Conservation (phyloP, 2,329 filamentous ascomycete genomes). For the Trichoderma sp. region DNA sequence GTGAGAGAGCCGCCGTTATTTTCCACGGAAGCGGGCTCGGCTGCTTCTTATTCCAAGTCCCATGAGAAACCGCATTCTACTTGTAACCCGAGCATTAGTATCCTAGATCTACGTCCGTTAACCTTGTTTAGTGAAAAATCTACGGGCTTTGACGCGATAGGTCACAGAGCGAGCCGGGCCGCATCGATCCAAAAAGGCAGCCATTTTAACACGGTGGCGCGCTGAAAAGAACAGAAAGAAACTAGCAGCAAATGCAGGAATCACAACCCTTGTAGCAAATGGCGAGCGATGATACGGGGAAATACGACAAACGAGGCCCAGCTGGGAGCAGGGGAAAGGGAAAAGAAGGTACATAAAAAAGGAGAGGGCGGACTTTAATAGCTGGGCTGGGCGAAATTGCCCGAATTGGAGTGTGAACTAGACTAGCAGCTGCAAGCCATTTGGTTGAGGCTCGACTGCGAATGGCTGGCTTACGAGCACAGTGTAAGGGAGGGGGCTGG, state of each 20-base stretch:
- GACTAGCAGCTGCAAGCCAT: neutral
- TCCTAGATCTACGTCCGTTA: neutral
- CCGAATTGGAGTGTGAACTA: neutral
- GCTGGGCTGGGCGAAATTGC: neutral
- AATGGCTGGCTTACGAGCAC: conserved; percentile 18
- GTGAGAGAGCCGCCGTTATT: neutral
- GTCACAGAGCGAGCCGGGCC: neutral
- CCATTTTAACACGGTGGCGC: neutral
- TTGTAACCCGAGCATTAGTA: neutral
- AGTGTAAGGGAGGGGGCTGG: neutral
- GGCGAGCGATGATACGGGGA: conserved; percentile 12
- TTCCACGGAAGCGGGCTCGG: neutral
- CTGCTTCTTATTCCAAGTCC: neutral
- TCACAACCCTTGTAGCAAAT: neutral
- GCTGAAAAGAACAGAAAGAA: neutral
- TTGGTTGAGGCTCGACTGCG: neutral
- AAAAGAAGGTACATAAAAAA: neutral
- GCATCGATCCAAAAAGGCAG: neutral
- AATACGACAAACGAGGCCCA: neutral
- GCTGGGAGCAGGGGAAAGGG: neutral
- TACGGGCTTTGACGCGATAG: neutral
- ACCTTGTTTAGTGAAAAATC: neutral
- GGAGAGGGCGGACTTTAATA: neutral
- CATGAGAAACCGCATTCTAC: neutral
- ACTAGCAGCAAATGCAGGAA: neutral